Evolutionary conservation across 768 basidiomycete species (phyloP).

Genomic region (Hemileccinum rubropunctum): DNA sequence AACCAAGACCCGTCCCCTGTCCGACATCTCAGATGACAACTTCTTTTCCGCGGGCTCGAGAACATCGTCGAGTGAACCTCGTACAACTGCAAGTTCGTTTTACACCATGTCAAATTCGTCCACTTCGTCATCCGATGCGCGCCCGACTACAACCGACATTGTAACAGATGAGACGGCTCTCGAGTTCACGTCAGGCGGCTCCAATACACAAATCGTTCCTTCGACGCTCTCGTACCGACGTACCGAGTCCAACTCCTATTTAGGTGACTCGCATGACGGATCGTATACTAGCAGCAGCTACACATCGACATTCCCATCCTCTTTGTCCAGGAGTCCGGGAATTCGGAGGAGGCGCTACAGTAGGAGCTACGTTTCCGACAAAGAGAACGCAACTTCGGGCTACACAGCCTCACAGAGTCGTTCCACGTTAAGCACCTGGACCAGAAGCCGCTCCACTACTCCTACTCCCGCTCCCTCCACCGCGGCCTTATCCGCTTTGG

Average conservation of each 20-base stretch:
- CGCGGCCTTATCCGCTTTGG: constrained; percentile 26
- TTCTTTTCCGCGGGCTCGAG: constrained; percentile 44
- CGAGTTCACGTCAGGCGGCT: constrained; percentile 35
- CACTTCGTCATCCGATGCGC: constrained; percentile 25
- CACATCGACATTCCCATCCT: constrained; percentile 47
- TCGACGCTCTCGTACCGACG: constrained; percentile 53
- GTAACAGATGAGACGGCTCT: constrained; percentile 39
- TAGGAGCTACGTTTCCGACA: constrained; percentile 45
- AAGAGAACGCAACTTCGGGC: constrained; percentile 47
- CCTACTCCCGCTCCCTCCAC: constrained; percentile 33
- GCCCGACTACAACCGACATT: constrained; percentile 30
- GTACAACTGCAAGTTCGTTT: constrained; percentile 30
- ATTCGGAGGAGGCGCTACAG: constrained; percentile 52
- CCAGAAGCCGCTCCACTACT: constrained; percentile 31
- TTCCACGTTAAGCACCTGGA: constrained; percentile 34
- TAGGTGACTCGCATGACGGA: constrained; percentile 52
- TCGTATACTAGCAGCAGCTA: constrained; percentile 34
- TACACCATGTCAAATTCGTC: constrained; percentile 35
- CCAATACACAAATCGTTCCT: constrained; percentile 44
- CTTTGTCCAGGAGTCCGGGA: constrained; percentile 55
- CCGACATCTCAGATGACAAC: constrained; percentile 42
- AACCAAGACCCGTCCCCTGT: constrained; percentile 28
- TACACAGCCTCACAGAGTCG: constrained; percentile 34
- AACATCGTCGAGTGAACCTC: constrained; percentile 30
- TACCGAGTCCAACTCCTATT: constrained; percentile 52